Base-by-base conservation (phyloP, 2,329 filamentous ascomycete genomes). In the Claviceps sp. region DNA sequence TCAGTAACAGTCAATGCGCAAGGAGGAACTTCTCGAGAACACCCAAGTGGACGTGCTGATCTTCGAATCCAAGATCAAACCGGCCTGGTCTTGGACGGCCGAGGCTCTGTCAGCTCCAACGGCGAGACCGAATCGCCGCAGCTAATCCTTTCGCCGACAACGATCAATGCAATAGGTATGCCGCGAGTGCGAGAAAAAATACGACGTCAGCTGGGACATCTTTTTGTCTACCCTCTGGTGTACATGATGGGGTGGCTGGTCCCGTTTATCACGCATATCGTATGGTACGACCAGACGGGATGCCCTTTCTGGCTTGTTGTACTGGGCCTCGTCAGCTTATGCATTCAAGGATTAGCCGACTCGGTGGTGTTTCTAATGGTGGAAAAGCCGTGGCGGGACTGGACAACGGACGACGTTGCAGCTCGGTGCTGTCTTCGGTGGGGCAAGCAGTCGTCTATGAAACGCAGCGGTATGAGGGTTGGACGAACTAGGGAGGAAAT, bases 141-240 rank as follows among this genome's bases (percentile, higher is more conserved):
- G 1, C 44, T 57, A 5, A 51, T 58, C 16, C 54, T 51, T 6
- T 57, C 58, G 5, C 57, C 58, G 4, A 51, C 55, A 8, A 56
- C 53, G 1, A 48, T 62, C 11, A 60, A 62, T 49, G 52, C 59
- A 2, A 58, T 61, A 0, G 63, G 61, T 4, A 64, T 71, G 45
- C 55, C 62, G 19, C 61, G 64, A 46, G 63, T 75, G 8, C 74
- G 80, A 13, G 69, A 74, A 16, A 77, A 76, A 53, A 82, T 87
- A 54, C 75, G 78, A 45, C 77, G 82, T 10, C 85, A 89, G 60
- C 73, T 89, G 2, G 78, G 83, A 37, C 76, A 85, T 34, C 73
- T 89, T 17, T 88, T 90, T 66, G 80, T 89, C 47, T 91, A 91
- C 63, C 87, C 87, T 0, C 63, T 84, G 17, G 76, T 85, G 4